Evolutionary conservation across 495 filamentous ascomycete genomes (phyloP).

Genomic region (Penicillium odoratum): DNA sequence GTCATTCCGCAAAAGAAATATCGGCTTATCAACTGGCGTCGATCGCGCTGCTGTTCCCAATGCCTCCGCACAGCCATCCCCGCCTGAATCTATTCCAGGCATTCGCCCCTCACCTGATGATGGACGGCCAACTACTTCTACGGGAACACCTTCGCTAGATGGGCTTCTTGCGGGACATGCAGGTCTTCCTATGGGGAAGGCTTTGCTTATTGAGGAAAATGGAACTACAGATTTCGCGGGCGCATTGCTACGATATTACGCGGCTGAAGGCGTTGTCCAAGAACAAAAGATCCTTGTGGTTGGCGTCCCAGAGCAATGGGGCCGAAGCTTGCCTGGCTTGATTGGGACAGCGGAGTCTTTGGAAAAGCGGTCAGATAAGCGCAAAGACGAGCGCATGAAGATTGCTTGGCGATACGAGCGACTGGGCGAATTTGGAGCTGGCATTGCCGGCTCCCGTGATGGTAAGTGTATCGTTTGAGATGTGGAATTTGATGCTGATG

Average conservation of each 20-base stretch:
- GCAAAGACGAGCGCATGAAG: conserved; percentile 80
- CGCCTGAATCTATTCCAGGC: conserved; percentile 56
- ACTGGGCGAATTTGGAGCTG: conserved; percentile 64
- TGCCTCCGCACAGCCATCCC: conserved; percentile 34
- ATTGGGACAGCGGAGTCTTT: conserved; percentile 50
- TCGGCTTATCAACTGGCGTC: conserved; percentile 57
- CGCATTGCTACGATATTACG: conserved; percentile 82
- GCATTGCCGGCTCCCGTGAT: conserved; percentile 54
- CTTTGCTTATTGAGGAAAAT: conserved; percentile 82
- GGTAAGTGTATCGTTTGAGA: conserved; percentile 30
- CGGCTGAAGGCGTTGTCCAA: conserved; percentile 89
- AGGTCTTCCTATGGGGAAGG: conserved; percentile 81
- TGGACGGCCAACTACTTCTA: conserved; percentile 86
- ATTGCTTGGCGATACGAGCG: conserved; percentile 98
- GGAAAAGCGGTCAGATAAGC: conserved; percentile 38
- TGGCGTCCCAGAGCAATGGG: conserved; percentile 77
- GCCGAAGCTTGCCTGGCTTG: conserved; percentile 75
- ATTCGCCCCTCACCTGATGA: conserved; percentile 87
- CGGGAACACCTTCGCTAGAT: conserved; percentile 82
- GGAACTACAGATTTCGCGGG: conserved; percentile 95
- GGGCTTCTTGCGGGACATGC: conserved; percentile 82
- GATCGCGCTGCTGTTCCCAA: conserved; percentile 33
- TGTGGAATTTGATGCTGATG: conserved; percentile 20
- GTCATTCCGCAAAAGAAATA: conserved; percentile 89
- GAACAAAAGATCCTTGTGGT: conserved; percentile 86